Percentiles rank a stretch among this genome's conserved stretches.
Evolutionary conservation across 495 filamentous ascomycete species (phyloP).

Genomic region (Daldinia loculata): DNA sequence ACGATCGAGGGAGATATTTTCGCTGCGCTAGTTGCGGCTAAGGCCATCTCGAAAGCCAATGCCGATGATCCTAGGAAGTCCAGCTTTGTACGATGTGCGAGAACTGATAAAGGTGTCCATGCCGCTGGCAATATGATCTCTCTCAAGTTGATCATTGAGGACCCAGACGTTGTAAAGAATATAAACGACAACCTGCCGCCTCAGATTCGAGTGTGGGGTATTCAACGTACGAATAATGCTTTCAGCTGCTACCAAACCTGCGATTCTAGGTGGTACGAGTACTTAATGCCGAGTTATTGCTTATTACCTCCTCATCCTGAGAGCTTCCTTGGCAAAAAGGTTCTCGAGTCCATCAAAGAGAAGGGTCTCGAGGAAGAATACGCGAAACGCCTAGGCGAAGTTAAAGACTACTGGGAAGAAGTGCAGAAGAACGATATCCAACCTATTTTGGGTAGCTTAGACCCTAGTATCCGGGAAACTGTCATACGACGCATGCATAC

Average conservation of each 20-base stretch:
- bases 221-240: constrained; percentile 79
- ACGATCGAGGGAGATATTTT: constrained; percentile 99
- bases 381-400: constrained; percentile 74
- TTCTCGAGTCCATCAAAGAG: constrained; percentile 75
- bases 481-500: constrained; percentile 54
- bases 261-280: constrained; percentile 95
- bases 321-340: constrained; percentile 80
- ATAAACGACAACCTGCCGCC: constrained; percentile 86
- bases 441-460: constrained; percentile 68
- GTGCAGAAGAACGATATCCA: constrained; percentile 78
- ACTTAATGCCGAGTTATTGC: constrained; percentile 88
- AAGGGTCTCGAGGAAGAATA: constrained; percentile 73
- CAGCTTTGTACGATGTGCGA: constrained; percentile 88
- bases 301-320: constrained; percentile 91
- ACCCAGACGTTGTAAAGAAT: constrained; percentile 82
- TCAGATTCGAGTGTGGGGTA: constrained; percentile 94
- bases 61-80: constrained; percentile 97
- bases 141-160: constrained; percentile 94
- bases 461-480: constrained; percentile 52
- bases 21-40: constrained; percentile 83
- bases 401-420: constrained; percentile 79
- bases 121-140: constrained; percentile 96
- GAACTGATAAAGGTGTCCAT: constrained; percentile 98
- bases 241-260: constrained; percentile 94
- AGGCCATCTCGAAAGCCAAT: constrained; percentile 95